Conservation (phyloP, 306 rosid genomes). For the Calophaca sinica region DNA sequence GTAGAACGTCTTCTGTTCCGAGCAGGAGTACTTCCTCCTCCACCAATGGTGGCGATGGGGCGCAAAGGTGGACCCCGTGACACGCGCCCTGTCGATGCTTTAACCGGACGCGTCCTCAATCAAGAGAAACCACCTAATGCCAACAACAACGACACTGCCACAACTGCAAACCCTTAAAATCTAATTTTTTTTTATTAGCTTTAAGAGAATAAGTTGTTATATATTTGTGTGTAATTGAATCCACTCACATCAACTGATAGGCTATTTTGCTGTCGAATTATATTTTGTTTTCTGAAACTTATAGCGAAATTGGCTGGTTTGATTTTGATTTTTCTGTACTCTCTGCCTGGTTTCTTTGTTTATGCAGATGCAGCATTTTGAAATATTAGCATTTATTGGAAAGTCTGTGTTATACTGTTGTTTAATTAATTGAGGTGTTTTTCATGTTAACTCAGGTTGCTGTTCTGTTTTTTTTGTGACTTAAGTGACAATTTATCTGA, state of each 20-base stretch:
- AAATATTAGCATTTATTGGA: conserved; percentile 14
- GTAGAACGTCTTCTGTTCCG: conserved; percentile 85
- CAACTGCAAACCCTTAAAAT: conserved; percentile 42
- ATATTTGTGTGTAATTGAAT: conserved; percentile 1
- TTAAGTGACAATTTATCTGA: conserved; percentile 4
- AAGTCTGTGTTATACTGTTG: not conserved
- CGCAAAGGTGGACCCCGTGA: conserved; percentile 85
- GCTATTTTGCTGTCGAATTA: not conserved
- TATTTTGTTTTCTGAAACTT: conserved; percentile 26
- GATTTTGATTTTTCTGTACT: not conserved
- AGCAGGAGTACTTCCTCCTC: conserved; percentile 85
- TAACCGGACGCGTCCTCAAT: conserved; percentile 64
- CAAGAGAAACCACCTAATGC: conserved; percentile 52
- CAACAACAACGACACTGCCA: conserved; percentile 22
- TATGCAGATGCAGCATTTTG: not conserved
- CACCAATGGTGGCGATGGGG: conserved; percentile 88
- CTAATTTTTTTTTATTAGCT: conserved; percentile 37
- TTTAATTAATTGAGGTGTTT: not conserved
- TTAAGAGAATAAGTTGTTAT: conserved; percentile 26
- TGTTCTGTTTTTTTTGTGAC: not conserved
- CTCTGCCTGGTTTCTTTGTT: conserved; percentile 11
- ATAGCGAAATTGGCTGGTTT: conserved; percentile 23
- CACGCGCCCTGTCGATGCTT: conserved; percentile 67
- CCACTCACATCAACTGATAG: conserved; percentile 6
- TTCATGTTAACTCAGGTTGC: not conserved